A percentile compares a stretch with the other conserved stretches of the same genome.
Evolutionary conservation across 2,329 filamentous ascomycete genomes (phyloP).

Genomic region (Parastagonospora nodorum): DNA sequence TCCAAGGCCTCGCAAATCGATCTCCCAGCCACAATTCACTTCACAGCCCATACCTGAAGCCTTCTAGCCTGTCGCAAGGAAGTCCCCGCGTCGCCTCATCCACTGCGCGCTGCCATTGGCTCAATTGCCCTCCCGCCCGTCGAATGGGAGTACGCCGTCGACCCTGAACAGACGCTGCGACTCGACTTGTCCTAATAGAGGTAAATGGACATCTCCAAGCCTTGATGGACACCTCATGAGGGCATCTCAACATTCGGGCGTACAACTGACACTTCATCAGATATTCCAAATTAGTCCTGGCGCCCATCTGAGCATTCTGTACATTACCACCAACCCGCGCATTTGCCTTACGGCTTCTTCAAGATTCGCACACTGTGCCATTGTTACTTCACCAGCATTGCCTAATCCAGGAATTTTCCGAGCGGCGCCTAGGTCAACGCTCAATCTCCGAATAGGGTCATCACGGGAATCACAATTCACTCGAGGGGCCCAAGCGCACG

Average conservation of each 20-base stretch:
- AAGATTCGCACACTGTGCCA: constrained; percentile 24
- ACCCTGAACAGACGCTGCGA: constrained; percentile 30
- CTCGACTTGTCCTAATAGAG: constrained; percentile 40
- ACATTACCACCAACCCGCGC: constrained; percentile 22
- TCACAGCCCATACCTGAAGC: constrained; percentile 40
- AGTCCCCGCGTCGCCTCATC: constrained; percentile 40
- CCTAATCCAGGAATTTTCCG: constrained; percentile 40
- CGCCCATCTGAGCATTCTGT: constrained; percentile 24
- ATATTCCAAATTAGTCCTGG: constrained; percentile 22
- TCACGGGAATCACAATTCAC: constrained; percentile 45
- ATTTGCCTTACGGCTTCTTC: constrained; percentile 1
- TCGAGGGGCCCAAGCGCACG: constrained; percentile 30
- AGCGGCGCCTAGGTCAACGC: constrained; percentile 23
- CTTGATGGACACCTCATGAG: constrained; percentile 24
- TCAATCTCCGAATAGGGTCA: constrained; percentile 25
- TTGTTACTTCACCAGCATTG: constrained; percentile 25
- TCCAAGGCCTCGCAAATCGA: constrained; percentile 36
- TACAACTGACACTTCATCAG: constrained; percentile 35
- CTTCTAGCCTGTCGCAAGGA: constrained; percentile 38
- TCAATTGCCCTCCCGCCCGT: constrained; percentile 22
- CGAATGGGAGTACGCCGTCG: constrained; percentile 40
- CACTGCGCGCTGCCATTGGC: constrained; percentile 40
- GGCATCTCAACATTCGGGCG: constrained; percentile 11
- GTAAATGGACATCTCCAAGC: constrained; percentile 33
- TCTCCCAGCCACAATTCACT: constrained; percentile 38